Conservation (phyloP, 352 stramenopile genomes). For the Blastocystis sp. region DNA sequence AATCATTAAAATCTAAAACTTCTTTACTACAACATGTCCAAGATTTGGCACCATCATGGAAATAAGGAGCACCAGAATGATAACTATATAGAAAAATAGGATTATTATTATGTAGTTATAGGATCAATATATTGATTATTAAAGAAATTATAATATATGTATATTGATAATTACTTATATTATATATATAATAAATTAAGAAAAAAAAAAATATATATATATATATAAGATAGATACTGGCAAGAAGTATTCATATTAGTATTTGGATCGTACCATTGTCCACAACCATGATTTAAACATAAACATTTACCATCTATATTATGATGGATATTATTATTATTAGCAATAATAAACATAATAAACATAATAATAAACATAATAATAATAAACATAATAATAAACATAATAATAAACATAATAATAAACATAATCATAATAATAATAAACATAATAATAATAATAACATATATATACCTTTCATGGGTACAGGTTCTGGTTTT, state of each 20-base stretch:
- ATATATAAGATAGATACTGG: constrained; percentile 43
- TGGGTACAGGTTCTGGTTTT: constrained; percentile 32
- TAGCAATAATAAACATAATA: constrained; percentile 32
- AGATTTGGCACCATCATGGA: constrained; percentile 72
- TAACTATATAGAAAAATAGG: constrained; percentile 36
- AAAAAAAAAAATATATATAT: not conserved
- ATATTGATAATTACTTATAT: too few species aligned
- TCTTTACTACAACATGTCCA: constrained; percentile 70
- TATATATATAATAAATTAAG: not conserved
- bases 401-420: too few species aligned
- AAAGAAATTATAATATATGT: too few species aligned
- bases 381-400: too few species aligned
- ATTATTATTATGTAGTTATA: not conserved
- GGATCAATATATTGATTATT: not conserved
- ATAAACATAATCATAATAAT: too few species aligned
- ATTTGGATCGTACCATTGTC: constrained; percentile 66
- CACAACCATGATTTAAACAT: constrained; percentile 69
- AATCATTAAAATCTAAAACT: constrained; percentile 62
- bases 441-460: too few species aligned
- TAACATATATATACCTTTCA: too few species aligned
- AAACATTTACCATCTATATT: constrained; percentile 63
- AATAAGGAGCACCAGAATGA: constrained; percentile 63
- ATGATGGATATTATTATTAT: constrained; percentile 40
- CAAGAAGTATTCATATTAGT: constrained; percentile 59
- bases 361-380: too few species aligned